Base-by-base conservation (phyloP, 129 eudicot genomes). In the carrot (Daucus carota) region DNA sequence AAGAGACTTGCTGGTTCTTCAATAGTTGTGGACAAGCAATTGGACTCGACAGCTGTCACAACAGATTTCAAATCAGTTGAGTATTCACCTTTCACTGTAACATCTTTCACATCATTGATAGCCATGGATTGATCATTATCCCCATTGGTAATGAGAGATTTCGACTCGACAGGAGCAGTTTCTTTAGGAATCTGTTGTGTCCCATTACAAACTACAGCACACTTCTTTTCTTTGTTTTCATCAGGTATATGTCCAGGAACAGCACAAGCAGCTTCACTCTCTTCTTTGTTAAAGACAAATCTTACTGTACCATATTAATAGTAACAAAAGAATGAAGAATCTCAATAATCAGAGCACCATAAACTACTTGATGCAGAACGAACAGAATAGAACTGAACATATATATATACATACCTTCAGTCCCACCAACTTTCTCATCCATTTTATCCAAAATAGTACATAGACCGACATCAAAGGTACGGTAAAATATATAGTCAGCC, bases 401-500 rank as follows among this genome's bases (percentile, higher is more conserved):
- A 73, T 22, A 41, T 69, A 52, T 48, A 18, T 15, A 76, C 88
- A 69, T 81, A 93, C 98, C 90, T 75, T 86, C 90, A 60, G 87
- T 73, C 63, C 84, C 91, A 73, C 97, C 92, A 72, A 92, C 86
- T 82, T 75, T 75, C 62, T 85, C 96, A 72, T 72, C 91, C 71
- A 93, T 73, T 70, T 74, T 80, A 84, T 90, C 98, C 67, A 73
- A 90, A 75, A 93, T 76, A 15, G 83, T 78, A 70, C 81, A 79
- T 72, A 72, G 76, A 40, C 80, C 71, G 50, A 93, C 97, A 88
- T 88, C 88, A 81, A 87, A 90, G 32, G 92, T 79, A 28, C 96
- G 96, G 80, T 88, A 90, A 84, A 93, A 93, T 50, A 93, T 76
- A 65, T 83, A 87, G 83, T 93, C 91, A 0, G 97, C 95, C 78